phyloP scores from a whole-genome alignment of 1,284 basidiomycete genomes.

The Ceratobasidium sp. region DNA sequence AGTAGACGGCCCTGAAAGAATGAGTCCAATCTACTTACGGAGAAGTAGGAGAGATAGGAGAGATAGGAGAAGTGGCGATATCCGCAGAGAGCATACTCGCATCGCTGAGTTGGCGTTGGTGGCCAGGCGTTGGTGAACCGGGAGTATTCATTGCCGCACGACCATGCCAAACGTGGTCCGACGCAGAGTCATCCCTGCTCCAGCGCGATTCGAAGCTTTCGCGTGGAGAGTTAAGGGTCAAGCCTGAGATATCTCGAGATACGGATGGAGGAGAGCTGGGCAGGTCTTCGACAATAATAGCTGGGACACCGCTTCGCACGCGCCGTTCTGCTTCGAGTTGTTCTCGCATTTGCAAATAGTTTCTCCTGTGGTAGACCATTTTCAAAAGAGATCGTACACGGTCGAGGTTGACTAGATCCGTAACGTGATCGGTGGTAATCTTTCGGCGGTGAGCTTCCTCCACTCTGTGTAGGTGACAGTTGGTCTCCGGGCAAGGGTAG shows the following conservation, averaged over 20 bases:
- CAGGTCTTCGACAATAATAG: constrained; percentile 57
- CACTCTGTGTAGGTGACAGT: constrained; percentile 65
- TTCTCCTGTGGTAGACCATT: constrained; percentile 79
- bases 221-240: constrained; percentile 37
- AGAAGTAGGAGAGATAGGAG: constrained; percentile 20
- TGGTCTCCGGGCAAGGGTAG: constrained; percentile 40
- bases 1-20: neutral
- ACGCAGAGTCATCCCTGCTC: constrained; percentile 21
- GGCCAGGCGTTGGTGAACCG: neutral
- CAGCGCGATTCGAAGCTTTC: constrained; percentile 38
- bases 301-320: constrained; percentile 55
- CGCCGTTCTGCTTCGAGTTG: constrained; percentile 59
- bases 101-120: constrained; percentile 28
- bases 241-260: constrained; percentile 46
- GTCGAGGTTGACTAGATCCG: constrained; percentile 86
- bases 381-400: constrained; percentile 82
- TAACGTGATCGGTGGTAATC: constrained; percentile 82
- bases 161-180: constrained; percentile 9
- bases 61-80: constrained; percentile 10
- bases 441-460: constrained; percentile 84
- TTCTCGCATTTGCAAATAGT: constrained; percentile 69
- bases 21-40: constrained; percentile 1
- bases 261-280: constrained; percentile 50
- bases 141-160: constrained; percentile 12
- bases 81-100: constrained; percentile 37